Conservation (phyloP, 495 filamentous ascomycete species). For the Cudoniella acicularis region DNA sequence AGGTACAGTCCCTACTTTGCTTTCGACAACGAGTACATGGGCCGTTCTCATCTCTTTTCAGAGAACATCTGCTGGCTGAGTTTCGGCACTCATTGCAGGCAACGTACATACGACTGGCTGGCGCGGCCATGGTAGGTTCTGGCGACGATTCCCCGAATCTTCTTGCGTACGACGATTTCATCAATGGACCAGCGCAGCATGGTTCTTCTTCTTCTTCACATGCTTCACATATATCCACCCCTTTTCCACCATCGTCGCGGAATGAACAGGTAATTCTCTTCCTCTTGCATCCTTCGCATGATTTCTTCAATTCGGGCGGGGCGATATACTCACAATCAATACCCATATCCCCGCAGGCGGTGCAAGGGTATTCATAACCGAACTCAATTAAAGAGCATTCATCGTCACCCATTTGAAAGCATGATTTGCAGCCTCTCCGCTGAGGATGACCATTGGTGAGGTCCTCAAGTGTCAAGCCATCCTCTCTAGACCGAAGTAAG, state of each 20-base stretch:
- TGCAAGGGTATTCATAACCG: conserved; percentile 10
- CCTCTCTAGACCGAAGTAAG: neutral
- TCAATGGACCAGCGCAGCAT: conserved; percentile 12
- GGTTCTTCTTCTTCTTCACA: conserved; percentile 8
- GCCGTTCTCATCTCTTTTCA: conserved; percentile 4
- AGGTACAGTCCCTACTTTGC: conserved; percentile 5
- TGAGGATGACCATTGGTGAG: conserved; percentile 13
- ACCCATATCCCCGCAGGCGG: conserved; percentile 11
- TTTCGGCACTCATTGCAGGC: conserved; percentile 17
- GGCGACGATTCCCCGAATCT: neutral
- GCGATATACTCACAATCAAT: conserved; percentile 18
- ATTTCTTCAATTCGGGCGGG: conserved; percentile 11
- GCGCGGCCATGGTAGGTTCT: neutral
- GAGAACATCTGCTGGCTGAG: neutral
- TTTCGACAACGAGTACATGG: conserved; percentile 11
- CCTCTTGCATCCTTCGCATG: conserved; percentile 15
- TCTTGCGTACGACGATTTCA: neutral
- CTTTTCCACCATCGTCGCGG: conserved; percentile 6
- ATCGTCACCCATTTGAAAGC: conserved; percentile 15
- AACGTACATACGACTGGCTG: conserved; percentile 3
- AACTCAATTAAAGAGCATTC: conserved; percentile 18
- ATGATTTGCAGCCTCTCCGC: conserved; percentile 18
- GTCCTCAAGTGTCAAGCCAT: conserved; percentile 14
- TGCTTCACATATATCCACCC: neutral
- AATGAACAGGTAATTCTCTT: conserved; percentile 10